Base-by-base conservation (phyloP, 2,329 filamentous ascomycete species). In the Xylaria polymorpha region DNA sequence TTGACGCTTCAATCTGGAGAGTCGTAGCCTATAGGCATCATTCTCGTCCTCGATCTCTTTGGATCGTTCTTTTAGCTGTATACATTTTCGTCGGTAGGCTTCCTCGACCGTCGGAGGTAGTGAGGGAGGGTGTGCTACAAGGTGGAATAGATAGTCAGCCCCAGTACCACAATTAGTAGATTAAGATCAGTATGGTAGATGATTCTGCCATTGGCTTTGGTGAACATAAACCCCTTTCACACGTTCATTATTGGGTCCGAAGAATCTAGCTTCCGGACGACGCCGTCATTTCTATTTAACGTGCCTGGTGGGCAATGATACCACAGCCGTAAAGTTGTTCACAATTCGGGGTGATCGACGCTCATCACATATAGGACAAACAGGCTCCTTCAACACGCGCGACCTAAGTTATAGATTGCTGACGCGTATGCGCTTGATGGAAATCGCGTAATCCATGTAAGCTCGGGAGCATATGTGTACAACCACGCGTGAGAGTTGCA, bases 81-180 rank as follows among this genome's bases (percentile, higher is more conserved):
- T 94, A 81, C 95, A 98, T 88, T 99, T 98, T 73, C 93, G 90
- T 77, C 96, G 94, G 82, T 98, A 99, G 60, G 95, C 94, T 79
- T 95, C 92, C 82, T 99, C 95, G 71, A 98, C 94, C 18, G 94
- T 97, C 18, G 96, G 95, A 22, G 95, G 94, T 4, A 92, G 85
- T 48, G 88, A 82, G 18, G 89, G 88, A 37, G 88, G 88, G 64
- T 88, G 83, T 70, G 83, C 82, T 79, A 77, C 43, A 56, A 53
- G 74, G 73, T 51, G 29, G 14, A 37, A 64, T 51, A 75, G 73
- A 71, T 78, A 80, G 74, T 84, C 81, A 74, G 79, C 69, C 64
- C 79, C 75, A 79, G 80, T 81, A 25, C 18, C 29, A 35, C 29
- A 35, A 25, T 53, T 25, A 12, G 15, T 12, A 50, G 15, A 41